phyloP scores from a whole-genome alignment of 139 green algal genomes.

The Pseudopediastrum boryanum region DNA sequence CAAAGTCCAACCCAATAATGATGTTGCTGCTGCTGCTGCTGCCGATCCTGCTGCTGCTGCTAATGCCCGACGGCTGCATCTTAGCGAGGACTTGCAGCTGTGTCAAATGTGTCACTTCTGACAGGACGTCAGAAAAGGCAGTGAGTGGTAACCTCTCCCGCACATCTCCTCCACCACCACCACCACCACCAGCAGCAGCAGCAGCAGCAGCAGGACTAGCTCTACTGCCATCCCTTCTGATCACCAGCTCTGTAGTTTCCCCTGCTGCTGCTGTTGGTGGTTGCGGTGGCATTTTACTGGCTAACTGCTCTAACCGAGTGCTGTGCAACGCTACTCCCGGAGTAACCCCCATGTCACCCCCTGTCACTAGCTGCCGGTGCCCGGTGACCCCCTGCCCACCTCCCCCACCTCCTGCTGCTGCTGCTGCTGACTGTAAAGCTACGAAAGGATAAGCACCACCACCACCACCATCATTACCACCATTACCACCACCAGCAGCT shows the following conservation, averaged over 20 bases:
- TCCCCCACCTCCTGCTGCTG: background rate
- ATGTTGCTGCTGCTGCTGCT: constrained; percentile 9
- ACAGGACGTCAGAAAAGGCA: constrained; percentile 68
- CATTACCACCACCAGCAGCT: too few species aligned
- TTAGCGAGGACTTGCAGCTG: constrained; percentile 55
- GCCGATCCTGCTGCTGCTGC: constrained; percentile 8
- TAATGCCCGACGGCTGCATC: constrained; percentile 38
- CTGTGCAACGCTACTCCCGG: background rate
- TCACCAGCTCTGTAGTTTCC: background rate
- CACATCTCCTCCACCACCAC: constrained; percentile 30
- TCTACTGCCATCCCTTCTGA: too few species aligned
- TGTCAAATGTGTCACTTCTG: constrained; percentile 55
- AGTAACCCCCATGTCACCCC: background rate
- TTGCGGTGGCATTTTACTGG: background rate
- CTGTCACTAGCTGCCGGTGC: background rate
- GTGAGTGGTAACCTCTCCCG: too few species aligned
- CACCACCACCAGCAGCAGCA: background rate
- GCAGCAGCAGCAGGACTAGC: background rate
- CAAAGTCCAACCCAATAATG: constrained; percentile 1
- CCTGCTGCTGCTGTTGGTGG: background rate
- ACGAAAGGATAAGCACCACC: too few species aligned
- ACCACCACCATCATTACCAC: too few species aligned
- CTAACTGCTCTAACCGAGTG: background rate
- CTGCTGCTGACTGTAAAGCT: background rate
- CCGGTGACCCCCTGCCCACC: background rate